A percentile compares a stretch with the other conserved stretches of the same genome.
Evolutionary conservation across 768 basidiomycete genomes (phyloP).

Genomic region (Serendipita sp.): DNA sequence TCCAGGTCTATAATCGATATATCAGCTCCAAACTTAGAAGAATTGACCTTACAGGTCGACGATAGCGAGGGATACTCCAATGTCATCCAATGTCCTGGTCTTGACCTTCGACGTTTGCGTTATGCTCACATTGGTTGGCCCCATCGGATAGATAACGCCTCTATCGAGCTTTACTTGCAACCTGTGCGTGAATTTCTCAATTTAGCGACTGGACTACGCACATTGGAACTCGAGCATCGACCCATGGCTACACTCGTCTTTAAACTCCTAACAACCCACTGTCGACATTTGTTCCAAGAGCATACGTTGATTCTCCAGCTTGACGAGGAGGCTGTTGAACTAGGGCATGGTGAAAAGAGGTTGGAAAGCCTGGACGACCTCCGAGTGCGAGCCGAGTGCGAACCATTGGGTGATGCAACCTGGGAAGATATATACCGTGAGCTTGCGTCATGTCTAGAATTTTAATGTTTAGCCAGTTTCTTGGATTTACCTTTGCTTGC

Average conservation of each 20-base stretch:
- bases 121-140: not conserved
- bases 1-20: not conserved
- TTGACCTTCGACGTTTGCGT: not conserved
- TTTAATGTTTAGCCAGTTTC: not conserved
- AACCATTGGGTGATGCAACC: not conserved
- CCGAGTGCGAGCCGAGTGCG: not conserved
- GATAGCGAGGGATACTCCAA: not conserved
- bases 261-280: not conserved
- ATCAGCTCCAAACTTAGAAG: not conserved
- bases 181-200: not conserved
- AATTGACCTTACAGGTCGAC: not conserved
- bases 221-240: not conserved
- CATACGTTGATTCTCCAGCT: not conserved
- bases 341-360: not conserved
- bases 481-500: too few species aligned
- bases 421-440: not conserved
- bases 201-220: not conserved
- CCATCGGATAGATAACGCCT: not conserved
- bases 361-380: not conserved
- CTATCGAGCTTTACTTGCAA: not conserved
- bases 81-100: not conserved
- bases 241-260: not conserved
- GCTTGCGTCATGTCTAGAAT: not conserved
- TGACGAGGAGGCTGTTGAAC: not conserved
- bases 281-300: not conserved